phyloP scores from a whole-genome alignment of 306 rosid genomes.

The Cercis canadensis region DNA sequence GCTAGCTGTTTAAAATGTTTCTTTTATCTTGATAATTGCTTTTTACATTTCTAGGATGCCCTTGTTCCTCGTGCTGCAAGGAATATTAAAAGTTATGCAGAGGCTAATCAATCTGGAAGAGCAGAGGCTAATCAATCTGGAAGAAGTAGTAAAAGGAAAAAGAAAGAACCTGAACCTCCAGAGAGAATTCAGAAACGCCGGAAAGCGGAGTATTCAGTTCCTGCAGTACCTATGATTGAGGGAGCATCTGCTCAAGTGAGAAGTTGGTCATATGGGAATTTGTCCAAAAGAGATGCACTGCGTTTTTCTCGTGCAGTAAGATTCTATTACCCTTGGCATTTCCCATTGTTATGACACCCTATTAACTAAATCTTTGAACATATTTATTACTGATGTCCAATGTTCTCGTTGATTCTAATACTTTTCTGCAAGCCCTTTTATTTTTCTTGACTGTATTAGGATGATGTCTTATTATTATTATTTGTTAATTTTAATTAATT shows the following conservation, averaged over 20 bases:
- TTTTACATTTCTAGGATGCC: constrained; percentile 66
- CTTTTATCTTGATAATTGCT: not conserved
- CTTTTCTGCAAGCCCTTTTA: too few relatives aligned
- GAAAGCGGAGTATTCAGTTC: constrained; percentile 70
- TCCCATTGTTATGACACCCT: constrained; percentile 1
- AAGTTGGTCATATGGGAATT: constrained; percentile 91
- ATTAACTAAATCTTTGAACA: not conserved
- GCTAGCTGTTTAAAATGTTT: constrained; percentile 15
- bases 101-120: constrained; percentile 74
- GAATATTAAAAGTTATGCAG: constrained; percentile 91
- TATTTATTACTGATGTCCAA: too few relatives aligned
- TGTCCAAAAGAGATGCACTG: constrained; percentile 85
- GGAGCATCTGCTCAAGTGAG: constrained; percentile 95
- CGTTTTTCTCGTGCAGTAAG: constrained; percentile 93
- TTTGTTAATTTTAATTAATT: too few relatives aligned
- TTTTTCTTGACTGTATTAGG: too few relatives aligned
- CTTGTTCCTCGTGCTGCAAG: constrained; percentile 95
- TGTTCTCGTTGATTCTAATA: too few relatives aligned
- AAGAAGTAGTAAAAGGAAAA: constrained; percentile 84
- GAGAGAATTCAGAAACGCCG: constrained; percentile 84
- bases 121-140: constrained; percentile 83
- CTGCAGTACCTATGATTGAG: constrained; percentile 81
- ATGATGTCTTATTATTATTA: too few relatives aligned
- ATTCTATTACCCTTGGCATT: constrained; percentile 16
- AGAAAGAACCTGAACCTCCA: constrained; percentile 81